Percentiles rank a stretch among this genome's conserved stretches.
Conservation (phyloP, 805 yeast genomes). For the Candida coleopterorum region DNA sequence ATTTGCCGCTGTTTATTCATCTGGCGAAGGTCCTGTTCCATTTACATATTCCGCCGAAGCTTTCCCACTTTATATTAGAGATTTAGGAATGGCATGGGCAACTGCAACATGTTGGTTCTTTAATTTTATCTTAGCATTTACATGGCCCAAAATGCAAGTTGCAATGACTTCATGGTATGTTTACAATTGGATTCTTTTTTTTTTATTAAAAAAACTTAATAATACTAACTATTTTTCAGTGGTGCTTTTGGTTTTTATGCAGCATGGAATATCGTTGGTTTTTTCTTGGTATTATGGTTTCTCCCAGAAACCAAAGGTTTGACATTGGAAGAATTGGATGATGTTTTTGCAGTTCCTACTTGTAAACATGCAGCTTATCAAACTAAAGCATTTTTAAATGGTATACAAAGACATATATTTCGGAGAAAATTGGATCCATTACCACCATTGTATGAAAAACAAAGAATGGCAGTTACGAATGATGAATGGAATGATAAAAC, state of each 20-base stretch:
- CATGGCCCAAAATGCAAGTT: constrained; percentile 70
- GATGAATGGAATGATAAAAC: constrained; percentile 61
- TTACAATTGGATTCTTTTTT: neutral
- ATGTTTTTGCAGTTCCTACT: constrained; percentile 61
- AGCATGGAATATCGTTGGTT: constrained; percentile 73
- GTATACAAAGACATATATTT: constrained; percentile 44
- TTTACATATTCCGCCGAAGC: constrained; percentile 84
- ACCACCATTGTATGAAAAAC: constrained; percentile 54
- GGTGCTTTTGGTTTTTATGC: constrained; percentile 92
- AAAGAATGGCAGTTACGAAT: constrained; percentile 57
- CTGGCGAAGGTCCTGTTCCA: constrained; percentile 88
- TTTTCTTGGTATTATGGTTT: constrained; percentile 65
- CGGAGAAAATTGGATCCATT: constrained; percentile 41
- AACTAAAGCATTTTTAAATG: constrained; percentile 29
- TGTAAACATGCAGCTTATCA: constrained; percentile 48
- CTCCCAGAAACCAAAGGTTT: constrained; percentile 64
- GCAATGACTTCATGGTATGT: constrained; percentile 56
- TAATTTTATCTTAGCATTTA: constrained; percentile 63
- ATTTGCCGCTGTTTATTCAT: constrained; percentile 68
- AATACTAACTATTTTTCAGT: constrained; percentile 1
- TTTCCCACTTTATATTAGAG: constrained; percentile 74
- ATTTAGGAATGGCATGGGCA: constrained; percentile 75
- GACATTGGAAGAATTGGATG: constrained; percentile 74
- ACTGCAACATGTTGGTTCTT: constrained; percentile 74
- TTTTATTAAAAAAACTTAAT: too few relatives aligned